A percentile compares a stretch with the other conserved stretches of the same genome.
Evolutionary conservation across 192 early-diverging fungal species (phyloP).

Genomic region (Glomus cerebriforme): DNA sequence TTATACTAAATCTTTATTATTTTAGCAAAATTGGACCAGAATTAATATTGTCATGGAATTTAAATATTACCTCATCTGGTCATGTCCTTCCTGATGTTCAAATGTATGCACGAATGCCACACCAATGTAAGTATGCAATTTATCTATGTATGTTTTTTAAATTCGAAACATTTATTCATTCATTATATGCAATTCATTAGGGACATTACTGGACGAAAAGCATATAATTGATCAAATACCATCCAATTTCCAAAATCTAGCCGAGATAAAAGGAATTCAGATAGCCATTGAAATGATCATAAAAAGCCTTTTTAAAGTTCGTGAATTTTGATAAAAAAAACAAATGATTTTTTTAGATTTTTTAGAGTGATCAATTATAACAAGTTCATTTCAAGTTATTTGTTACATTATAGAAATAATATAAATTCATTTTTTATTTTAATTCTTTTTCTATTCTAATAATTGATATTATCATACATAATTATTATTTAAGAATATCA

Average conservation of each 20-base stretch:
- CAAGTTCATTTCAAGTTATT: too few relatives aligned
- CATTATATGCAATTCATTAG: neutral
- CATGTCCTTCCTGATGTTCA: neutral
- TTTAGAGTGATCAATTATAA: too few relatives aligned
- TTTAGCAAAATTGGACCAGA: slow-evolving; percentile 10
- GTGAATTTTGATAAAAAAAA: too few relatives aligned
- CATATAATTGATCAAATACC: slow-evolving; percentile 23
- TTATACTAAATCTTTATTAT: neutral
- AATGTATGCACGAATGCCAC: neutral
- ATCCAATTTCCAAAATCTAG: slow-evolving; percentile 19
- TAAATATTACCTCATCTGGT: neutral
- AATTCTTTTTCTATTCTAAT: too few relatives aligned
- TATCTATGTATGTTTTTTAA: neutral
- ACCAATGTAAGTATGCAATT: slow-evolving; percentile 10
- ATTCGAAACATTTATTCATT: neutral
- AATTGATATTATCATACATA: too few relatives aligned
- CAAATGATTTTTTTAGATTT: too few relatives aligned
- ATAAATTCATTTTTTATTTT: too few relatives aligned
- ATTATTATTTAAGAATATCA: too few relatives aligned
- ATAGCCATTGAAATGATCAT: slow-evolving; percentile 14
- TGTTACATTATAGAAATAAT: too few relatives aligned
- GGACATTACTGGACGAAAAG: slow-evolving; percentile 9
- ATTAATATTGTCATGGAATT: slow-evolving; percentile 12
- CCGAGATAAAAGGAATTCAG: slow-evolving; percentile 20
- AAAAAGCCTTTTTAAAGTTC: neutral